These are phyloP conservation scores for Brassica rapa DNA, from an alignment of 345 rosid genomes.

Conservation along the genomic window DNA sequence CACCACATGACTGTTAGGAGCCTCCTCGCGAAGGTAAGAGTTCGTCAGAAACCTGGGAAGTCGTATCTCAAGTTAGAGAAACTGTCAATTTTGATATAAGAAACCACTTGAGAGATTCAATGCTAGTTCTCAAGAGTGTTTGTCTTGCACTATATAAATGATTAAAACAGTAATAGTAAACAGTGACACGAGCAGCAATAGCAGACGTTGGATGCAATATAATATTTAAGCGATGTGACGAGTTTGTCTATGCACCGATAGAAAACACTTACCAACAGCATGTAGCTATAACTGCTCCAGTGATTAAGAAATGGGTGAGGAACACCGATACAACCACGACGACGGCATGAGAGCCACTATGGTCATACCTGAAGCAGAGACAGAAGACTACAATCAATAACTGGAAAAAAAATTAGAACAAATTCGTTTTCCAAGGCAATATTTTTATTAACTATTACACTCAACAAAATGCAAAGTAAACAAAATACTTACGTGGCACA, in stretches of 20 bases:
- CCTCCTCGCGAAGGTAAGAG: conserved; percentile 93
- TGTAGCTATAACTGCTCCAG: conserved; percentile 80
- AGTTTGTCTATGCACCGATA: conserved; percentile 6
- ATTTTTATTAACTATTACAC: neutral
- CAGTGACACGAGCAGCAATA: neutral
- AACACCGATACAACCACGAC: conserved; percentile 78
- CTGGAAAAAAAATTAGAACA: neutral
- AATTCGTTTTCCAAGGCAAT: neutral
- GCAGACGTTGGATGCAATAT: neutral
- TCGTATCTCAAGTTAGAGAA: conserved; percentile 25
- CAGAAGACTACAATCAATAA: neutral
- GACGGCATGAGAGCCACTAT: conserved; percentile 77
- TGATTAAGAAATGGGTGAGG: conserved; percentile 75
- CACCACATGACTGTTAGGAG: conserved; percentile 95
- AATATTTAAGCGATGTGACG: neutral
- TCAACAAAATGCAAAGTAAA: neutral
- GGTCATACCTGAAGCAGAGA: conserved; percentile 77
- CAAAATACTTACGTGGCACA: conserved; percentile 88
- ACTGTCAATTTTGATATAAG: conserved; percentile 2
- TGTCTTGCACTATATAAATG: neutral
- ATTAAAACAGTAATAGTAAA: neutral
- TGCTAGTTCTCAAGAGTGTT: neutral
- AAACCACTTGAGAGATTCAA: neutral
- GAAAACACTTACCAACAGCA: conserved; percentile 73
- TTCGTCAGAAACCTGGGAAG: conserved; percentile 84